Base-by-base conservation (phyloP, 371 early-diverging fungal genomes). In the Mortierella sp. region DNA sequence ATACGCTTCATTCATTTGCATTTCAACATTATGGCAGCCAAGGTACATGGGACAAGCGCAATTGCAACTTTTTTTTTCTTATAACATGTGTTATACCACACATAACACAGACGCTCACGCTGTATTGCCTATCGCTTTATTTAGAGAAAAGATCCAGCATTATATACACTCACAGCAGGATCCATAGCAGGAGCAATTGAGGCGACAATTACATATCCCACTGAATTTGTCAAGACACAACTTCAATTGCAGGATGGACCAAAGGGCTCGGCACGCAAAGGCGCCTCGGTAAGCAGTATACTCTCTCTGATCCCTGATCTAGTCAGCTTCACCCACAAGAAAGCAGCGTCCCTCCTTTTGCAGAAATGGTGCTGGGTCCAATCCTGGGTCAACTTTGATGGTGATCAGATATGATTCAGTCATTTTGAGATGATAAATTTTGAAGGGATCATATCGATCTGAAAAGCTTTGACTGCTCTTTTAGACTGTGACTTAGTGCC, bases 221-320 rank as follows among this genome's bases (percentile, higher is more conserved):
- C 96, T 6, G 97, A 97, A 84, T 96, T 92, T 79, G 93, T 96
- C 62, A 98, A 98, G 79, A 98, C 98, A 3, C 95, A 95, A 67
- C 87, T 97, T 47, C 98, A 97, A 79, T 89, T 97, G 18, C 52
- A 52, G 52, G 52, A 52, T 52, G 52, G 52, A 22, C 5, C 52
- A 18, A 52, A 52, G 3, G 67, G 52, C 1, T 70, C 65, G 18
- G 71, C 80, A 14, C 68, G 67, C 60, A 75, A 75, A 14, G 76
- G 81, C 26, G 76, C 68, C 26, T 59, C 69, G 14, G 76, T 75
- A 81, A 70, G 76, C 22, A 24, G 18, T 52, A 43, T 3, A 18
- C 11, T 11, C 45, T 18, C 45, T 35, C 35, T 35, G 35, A 35
- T 35, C 35, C 2, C 35, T 35, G 35, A 35, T 35, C 47, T 20